Percentiles rank a stretch among this genome's conserved stretches.
Evolutionary conservation across 140 eudicot species (phyloP).

Genomic region (Stevia rebaudiana): DNA sequence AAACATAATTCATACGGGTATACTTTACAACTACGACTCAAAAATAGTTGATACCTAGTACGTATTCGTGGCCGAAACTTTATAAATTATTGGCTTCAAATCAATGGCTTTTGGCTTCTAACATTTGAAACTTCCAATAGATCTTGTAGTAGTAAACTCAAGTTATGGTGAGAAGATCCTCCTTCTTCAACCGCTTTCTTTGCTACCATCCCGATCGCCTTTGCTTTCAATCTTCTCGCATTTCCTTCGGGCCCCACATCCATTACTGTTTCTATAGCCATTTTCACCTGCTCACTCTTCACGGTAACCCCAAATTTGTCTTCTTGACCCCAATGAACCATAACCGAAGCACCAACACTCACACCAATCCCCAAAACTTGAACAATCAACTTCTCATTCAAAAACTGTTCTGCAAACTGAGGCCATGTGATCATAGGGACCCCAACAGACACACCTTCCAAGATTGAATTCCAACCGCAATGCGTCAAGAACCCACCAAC

Average conservation of each 20-base stretch:
- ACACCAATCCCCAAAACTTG: constrained; percentile 3
- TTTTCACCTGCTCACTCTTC: not conserved
- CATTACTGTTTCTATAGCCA: not conserved
- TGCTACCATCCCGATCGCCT: not conserved
- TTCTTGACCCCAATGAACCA: not conserved
- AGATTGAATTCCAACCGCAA: constrained; percentile 3
- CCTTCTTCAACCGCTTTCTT: not conserved
- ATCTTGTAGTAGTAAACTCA: not conserved
- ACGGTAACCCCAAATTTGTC: not conserved
- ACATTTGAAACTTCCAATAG: not conserved
- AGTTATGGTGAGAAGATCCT: not conserved
- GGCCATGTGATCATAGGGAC: constrained; percentile 3
- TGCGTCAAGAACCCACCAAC: constrained; percentile 4
- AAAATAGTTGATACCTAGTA: no score
- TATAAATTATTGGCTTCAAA: not conserved
- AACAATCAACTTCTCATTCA: not conserved
- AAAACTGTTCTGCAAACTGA: constrained; percentile 1
- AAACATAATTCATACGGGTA: no score
- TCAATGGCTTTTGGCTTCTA: not conserved
- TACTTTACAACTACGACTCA: no score
- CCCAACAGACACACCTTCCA: constrained; percentile 3
- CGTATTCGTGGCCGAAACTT: not conserved
- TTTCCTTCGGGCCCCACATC: not conserved
- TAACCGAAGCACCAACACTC: not conserved
- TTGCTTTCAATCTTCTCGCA: not conserved